Base-by-base conservation (phyloP, 768 basidiomycete genomes). In the Russula ochroleuca region DNA sequence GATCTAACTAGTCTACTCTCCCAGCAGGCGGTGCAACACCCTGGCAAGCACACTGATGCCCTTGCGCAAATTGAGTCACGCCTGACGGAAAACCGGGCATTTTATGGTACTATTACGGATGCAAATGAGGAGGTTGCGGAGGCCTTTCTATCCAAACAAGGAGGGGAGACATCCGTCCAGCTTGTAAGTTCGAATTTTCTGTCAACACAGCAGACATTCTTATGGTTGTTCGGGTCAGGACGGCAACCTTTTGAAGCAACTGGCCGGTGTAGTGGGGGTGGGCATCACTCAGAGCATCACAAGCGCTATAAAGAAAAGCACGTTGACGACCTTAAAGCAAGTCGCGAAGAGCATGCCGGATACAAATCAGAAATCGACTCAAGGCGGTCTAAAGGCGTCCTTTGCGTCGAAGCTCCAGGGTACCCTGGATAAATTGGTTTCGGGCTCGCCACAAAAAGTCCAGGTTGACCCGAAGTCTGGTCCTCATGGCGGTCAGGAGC, bases 21-120 rank as follows among this genome's bases (percentile, higher is more conserved):
- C 7, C 62, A 63, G 10, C 62, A 63, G 40, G 56, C 62, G 1
- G 33, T 45, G 15, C 57, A 41, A 40, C 50, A 59, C 19, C 56
- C 50, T 5, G 50, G 37, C 49, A 17, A 48, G 25, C 48, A 63
- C n/a, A n/a, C 50, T 5, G 50, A 59, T 49, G n/a, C 21, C 7
- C 57, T 63, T 8, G 62, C 57, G 5, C 49, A 49, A 33, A 31
- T 63, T 23, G 62, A 63, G 41, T 43, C 48, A 5, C 50, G 40
- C 38, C n/a, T 63, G 48, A 23, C 17, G 11, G 5, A 15, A n/a
- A 40, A 50, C 35, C 57, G 57, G 5, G 43, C 33, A 28, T 54
- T 61, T 35, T 54, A 50, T 40, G 31, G 11, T 38, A 11, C n/a
- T 3, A 38, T 51, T 13, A 21, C 8, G 19, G 50, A 60, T 53